phyloP scores from a whole-genome alignment of 768 basidiomycete genomes.

The Melanogaster broomeanus region DNA sequence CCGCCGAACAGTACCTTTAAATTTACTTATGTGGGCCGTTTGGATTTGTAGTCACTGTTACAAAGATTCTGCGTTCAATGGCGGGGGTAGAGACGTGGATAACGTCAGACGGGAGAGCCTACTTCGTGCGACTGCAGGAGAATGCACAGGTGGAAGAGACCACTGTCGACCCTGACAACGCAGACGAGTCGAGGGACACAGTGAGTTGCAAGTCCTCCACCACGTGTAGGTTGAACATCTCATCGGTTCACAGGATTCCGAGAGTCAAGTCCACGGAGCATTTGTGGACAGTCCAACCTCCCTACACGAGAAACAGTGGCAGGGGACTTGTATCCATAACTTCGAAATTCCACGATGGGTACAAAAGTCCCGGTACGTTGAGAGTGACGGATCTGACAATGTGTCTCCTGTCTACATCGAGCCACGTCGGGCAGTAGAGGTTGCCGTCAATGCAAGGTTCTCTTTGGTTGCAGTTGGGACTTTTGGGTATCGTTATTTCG shows the following conservation, averaged over 20 bases:
- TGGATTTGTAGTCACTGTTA: constrained; percentile 55
- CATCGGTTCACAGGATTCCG: constrained; percentile 7
- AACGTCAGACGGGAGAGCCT: constrained; percentile 81
- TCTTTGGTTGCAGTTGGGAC: constrained; percentile 84
- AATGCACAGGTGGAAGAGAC: constrained; percentile 13
- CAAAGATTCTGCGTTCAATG: constrained; percentile 56
- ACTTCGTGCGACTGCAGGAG: constrained; percentile 69
- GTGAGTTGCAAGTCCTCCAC: constrained; percentile 23
- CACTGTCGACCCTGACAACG: constrained; percentile 18
- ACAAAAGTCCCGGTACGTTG: constrained; percentile 67
- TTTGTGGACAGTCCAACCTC: constrained; percentile 6
- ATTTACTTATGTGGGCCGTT: background rate
- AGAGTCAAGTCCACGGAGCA: constrained; percentile 8
- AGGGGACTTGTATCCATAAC: constrained; percentile 79
- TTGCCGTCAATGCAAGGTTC: constrained; percentile 78
- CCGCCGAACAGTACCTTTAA: background rate
- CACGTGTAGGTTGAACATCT: constrained; percentile 3
- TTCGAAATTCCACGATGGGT: constrained; percentile 77
- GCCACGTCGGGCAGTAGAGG: constrained; percentile 61
- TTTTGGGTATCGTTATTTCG: constrained; percentile 45
- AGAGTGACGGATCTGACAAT: constrained; percentile 42
- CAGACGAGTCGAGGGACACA: constrained; percentile 55
- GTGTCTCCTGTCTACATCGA: constrained; percentile 51
- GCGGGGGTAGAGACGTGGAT: constrained; percentile 79
- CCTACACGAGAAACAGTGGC: constrained; percentile 46